These are phyloP conservation scores for Mucor piriformis DNA, from an alignment of 371 early-diverging fungal genomes.

Conservation along the genomic window DNA sequence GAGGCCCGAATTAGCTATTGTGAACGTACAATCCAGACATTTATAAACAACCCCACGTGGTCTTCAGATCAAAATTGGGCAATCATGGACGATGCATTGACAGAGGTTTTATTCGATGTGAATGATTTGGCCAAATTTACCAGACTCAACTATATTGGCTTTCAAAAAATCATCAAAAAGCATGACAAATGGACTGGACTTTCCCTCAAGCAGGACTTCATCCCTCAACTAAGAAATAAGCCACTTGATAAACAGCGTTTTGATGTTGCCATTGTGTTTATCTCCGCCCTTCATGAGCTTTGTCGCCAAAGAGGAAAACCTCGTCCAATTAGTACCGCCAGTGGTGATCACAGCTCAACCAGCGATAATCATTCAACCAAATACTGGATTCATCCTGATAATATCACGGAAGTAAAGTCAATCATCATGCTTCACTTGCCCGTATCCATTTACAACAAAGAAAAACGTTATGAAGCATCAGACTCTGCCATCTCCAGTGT, in stretches of 20 bases:
- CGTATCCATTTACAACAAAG: constrained; percentile 80
- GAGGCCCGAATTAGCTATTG: constrained; percentile 81
- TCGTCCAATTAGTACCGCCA: constrained; percentile 24
- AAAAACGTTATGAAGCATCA: constrained; percentile 58
- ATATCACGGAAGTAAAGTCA: constrained; percentile 95
- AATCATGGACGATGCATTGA: constrained; percentile 50
- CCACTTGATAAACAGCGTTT: constrained; percentile 56
- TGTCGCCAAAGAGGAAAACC: constrained; percentile 43
- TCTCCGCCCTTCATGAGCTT: constrained; percentile 47
- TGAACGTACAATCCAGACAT: constrained; percentile 71
- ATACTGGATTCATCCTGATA: constrained; percentile 99
- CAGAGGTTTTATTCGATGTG: constrained; percentile 68
- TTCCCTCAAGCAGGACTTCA: constrained; percentile 80
- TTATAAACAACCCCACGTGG: constrained; percentile 38
- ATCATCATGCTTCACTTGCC: constrained; percentile 94
- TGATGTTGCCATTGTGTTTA: constrained; percentile 59
- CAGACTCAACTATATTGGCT: constrained; percentile 91
- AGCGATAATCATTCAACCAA: constrained; percentile 85
- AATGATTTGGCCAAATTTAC: constrained; percentile 89
- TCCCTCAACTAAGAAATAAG: constrained; percentile 68
- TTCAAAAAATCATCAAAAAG: constrained; percentile 93
- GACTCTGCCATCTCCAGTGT: constrained; percentile 82
- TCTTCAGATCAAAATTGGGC: constrained; percentile 42
- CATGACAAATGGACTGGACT: constrained; percentile 84
- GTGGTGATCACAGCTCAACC: background rate